Conservation (phyloP, 345 rosid species). For the Viola odorata region DNA sequence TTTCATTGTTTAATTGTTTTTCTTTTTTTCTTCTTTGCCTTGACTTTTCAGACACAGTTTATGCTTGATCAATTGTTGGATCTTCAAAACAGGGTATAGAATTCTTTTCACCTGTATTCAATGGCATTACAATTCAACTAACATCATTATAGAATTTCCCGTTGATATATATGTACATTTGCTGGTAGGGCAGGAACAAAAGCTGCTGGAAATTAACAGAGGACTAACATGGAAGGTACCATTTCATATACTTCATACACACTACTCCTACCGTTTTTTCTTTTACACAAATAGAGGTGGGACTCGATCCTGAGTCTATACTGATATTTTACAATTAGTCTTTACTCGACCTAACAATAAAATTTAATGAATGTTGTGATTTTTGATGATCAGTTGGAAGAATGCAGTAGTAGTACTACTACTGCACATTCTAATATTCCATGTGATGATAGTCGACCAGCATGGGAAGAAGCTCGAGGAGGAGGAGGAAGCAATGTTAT, state of each 20-base stretch:
- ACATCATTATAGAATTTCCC: too few species aligned
- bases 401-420: conserved; percentile 1
- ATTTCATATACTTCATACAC: too few species aligned
- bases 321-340: too few species aligned
- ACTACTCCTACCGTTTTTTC: too few species aligned
- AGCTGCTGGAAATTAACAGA: conserved; percentile 39
- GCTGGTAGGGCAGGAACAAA: conserved; percentile 36
- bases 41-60: conserved; percentile 51
- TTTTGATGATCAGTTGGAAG: conserved; percentile 37
- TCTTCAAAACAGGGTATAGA: conserved; percentile 47
- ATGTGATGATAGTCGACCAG: conserved; percentile 10
- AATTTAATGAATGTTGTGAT: not conserved
- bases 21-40: not conserved
- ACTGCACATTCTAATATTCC: conserved; percentile 12
- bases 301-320: too few species aligned
- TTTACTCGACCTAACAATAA: too few species aligned
- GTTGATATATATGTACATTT: too few species aligned
- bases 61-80: conserved; percentile 45
- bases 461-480: conserved; percentile 43
- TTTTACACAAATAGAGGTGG: too few species aligned
- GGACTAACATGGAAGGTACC: conserved; percentile 41
- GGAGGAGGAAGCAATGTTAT: not conserved
- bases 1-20: not conserved
- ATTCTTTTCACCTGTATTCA: not conserved
- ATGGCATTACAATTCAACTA: too few species aligned